phyloP scores from a whole-genome alignment of 306 rosid species.

The Casuarina equisetifolia region DNA sequence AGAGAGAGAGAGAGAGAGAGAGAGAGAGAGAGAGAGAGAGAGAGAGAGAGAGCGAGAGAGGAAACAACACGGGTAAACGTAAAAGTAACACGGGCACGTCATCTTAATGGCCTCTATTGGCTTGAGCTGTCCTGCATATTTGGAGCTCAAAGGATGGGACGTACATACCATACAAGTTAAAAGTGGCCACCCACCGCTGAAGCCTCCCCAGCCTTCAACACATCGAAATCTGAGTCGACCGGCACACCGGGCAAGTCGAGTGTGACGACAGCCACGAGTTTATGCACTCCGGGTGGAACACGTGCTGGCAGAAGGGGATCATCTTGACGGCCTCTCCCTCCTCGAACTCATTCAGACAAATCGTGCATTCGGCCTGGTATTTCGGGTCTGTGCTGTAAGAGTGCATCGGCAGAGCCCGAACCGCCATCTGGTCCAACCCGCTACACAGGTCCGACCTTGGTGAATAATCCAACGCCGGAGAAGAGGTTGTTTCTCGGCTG shows the following conservation, averaged over 20 bases:
- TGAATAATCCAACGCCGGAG: not conserved
- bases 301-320: conserved; percentile 51
- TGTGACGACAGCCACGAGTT: conserved; percentile 56
- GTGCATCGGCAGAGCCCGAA: conserved; percentile 36
- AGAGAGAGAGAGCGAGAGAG: too few species aligned
- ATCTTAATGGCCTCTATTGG: too few species aligned
- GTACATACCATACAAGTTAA: too few species aligned
- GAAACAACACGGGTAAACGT: too few species aligned
- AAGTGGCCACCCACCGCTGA: too few species aligned
- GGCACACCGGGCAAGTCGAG: conserved; percentile 57
- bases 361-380: conserved; percentile 43
- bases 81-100: too few species aligned
- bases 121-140: too few species aligned
- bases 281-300: conserved; percentile 51
- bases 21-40: too few species aligned
- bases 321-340: conserved; percentile 36
- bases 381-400: conserved; percentile 17
- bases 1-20: too few species aligned
- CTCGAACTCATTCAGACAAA: conserved; percentile 46
- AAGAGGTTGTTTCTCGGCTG: not conserved
- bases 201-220: not conserved
- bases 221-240: conserved; percentile 24
- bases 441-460: not conserved
- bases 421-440: not conserved
- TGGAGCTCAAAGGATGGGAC: too few species aligned